A percentile compares a stretch with the other conserved stretches of the same genome.
Evolutionary conservation across 1,284 basidiomycete species (phyloP).

Genomic region (Cryptococcus depauperatus): DNA sequence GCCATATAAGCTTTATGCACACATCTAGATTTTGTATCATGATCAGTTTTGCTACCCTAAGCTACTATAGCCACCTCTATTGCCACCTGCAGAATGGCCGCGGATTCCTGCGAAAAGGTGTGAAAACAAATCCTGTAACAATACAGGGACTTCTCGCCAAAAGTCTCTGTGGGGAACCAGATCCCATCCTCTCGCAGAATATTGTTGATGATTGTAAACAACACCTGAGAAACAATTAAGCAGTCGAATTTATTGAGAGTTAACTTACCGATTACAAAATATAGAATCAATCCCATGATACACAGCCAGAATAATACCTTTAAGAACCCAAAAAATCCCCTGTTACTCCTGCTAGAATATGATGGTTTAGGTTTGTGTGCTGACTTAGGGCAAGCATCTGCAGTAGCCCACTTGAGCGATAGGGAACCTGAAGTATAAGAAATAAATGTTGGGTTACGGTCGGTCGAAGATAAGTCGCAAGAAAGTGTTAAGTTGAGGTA

Average conservation of each 20-base stretch:
- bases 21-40: background rate
- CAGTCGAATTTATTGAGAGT: background rate
- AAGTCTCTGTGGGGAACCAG: conserved; percentile 46
- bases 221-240: background rate
- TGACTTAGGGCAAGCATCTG: conserved; percentile 36
- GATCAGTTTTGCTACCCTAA: conserved; percentile 24
- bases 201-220: conserved; percentile 45
- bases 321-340: conserved; percentile 32
- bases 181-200: conserved; percentile 44
- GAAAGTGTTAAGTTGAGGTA: conserved; percentile 32
- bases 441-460: conserved; percentile 26
- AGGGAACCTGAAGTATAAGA: conserved; percentile 33
- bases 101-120: conserved; percentile 37
- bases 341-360: conserved; percentile 15
- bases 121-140: conserved; percentile 34
- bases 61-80: conserved; percentile 37
- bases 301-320: conserved; percentile 40
- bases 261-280: conserved; percentile 39
- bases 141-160: conserved; percentile 43
- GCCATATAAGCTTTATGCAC: background rate
- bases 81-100: conserved; percentile 19
- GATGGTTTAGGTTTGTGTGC: conserved; percentile 4
- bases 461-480: conserved; percentile 22
- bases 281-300: conserved; percentile 28
- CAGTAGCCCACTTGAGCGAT: conserved; percentile 35